Evolutionary conservation across 371 early-diverging fungal species (phyloP).

Genomic region (Mucor indicus): DNA sequence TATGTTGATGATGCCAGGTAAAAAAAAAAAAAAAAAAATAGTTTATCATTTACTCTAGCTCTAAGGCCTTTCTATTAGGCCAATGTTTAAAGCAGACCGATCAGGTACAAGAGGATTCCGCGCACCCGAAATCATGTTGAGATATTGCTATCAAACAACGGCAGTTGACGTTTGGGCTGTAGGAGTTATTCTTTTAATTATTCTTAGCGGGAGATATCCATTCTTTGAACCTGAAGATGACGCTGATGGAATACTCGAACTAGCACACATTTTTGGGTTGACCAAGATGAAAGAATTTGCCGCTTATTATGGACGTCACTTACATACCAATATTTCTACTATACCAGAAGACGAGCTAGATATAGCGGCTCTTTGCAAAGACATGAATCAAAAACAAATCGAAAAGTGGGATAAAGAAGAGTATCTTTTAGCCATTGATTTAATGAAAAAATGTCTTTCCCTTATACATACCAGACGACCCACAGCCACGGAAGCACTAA

Average conservation of each 20-base stretch:
- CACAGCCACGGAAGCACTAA: constrained; percentile 60
- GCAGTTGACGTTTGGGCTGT: constrained; percentile 93
- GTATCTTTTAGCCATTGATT: constrained; percentile 35
- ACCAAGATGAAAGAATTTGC: constrained; percentile 72
- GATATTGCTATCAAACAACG: constrained; percentile 6
- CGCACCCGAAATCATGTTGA: constrained; percentile 84
- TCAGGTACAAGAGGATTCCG: constrained; percentile 99
- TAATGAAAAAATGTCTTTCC: constrained; percentile 42
- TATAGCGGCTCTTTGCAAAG: not conserved
- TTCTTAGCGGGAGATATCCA: constrained; percentile 83
- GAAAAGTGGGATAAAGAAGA: constrained; percentile 23
- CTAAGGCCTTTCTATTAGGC: constrained; percentile 39
- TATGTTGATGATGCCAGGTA: constrained; percentile 45
- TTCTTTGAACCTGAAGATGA: constrained; percentile 90
- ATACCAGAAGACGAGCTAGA: constrained; percentile 42
- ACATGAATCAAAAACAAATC: constrained; percentile 1
- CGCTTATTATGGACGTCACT: constrained; percentile 53
- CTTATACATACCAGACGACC: constrained; percentile 48
- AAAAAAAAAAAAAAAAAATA: too few relatives aligned
- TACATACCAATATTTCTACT: constrained; percentile 54
- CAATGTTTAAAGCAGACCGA: constrained; percentile 80
- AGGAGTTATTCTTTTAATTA: constrained; percentile 83
- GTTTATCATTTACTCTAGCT: too few relatives aligned
- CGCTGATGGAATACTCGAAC: constrained; percentile 83
- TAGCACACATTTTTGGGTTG: constrained; percentile 83